These are phyloP conservation scores for Cyberlindnera mississippiensis DNA, from an alignment of 805 yeast species.

Conservation along the genomic window DNA sequence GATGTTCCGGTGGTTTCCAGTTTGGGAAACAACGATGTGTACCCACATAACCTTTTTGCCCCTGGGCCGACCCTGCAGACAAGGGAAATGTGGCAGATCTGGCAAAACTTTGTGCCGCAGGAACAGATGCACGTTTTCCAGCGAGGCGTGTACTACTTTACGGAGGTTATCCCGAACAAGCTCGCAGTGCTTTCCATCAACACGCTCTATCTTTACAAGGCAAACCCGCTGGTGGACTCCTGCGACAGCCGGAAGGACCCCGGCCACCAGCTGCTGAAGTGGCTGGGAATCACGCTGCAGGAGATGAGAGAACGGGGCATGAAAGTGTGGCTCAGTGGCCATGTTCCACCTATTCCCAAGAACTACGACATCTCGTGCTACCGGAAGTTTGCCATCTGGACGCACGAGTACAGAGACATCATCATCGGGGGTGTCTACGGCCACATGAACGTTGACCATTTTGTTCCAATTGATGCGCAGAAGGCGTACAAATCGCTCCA, in stretches of 20 bases:
- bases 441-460: conserved; percentile 89
- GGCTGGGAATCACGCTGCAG: conserved; percentile 73
- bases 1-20: conserved; percentile 59
- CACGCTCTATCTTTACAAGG: conserved; percentile 68
- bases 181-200: conserved; percentile 78
- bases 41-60: conserved; percentile 81
- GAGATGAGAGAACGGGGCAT: conserved; percentile 69
- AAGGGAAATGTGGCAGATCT: conserved; percentile 66
- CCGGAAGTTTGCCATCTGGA: conserved; percentile 75
- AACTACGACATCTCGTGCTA: conserved; percentile 72
- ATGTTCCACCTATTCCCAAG: conserved; percentile 82
- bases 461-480: conserved; percentile 68
- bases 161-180: conserved; percentile 74
- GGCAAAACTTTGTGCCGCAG: conserved; percentile 72
- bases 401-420: conserved; percentile 77
- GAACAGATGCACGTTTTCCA: conserved; percentile 73
- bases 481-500: conserved; percentile 51
- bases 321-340: conserved; percentile 87
- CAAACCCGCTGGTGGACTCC: conserved; percentile 78
- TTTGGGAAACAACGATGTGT: conserved; percentile 84
- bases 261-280: conserved; percentile 69
- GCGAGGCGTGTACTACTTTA: conserved; percentile 69
- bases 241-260: conserved; percentile 74
- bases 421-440: conserved; percentile 83
- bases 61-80: conserved; percentile 90